Conservation (phyloP, 371 early-diverging fungal species). For the Rhizopus stolonifer region DNA sequence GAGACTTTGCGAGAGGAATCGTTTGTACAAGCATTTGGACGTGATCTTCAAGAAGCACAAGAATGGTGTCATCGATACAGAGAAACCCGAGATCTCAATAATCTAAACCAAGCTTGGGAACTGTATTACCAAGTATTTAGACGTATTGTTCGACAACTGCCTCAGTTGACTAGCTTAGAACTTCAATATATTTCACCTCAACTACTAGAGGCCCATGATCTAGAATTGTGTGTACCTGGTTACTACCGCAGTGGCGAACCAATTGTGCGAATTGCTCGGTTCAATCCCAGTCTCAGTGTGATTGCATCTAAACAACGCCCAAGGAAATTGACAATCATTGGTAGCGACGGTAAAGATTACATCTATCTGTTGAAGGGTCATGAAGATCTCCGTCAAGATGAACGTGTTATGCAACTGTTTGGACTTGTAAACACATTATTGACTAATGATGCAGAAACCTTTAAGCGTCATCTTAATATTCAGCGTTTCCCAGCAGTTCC, state of each 20-base stretch:
- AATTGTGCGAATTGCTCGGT: conserved; percentile 84
- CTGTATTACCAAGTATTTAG: conserved; percentile 90
- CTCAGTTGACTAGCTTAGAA: conserved; percentile 82
- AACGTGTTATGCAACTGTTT: conserved; percentile 98
- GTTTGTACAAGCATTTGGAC: conserved; percentile 93
- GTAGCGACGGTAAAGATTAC: conserved; percentile 90
- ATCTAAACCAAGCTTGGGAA: conserved; percentile 95
- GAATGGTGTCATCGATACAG: conserved; percentile 87
- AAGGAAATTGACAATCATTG: conserved; percentile 79
- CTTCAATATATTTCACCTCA: conserved; percentile 92
- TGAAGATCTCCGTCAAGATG: conserved; percentile 98
- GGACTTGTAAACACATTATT: conserved; percentile 95
- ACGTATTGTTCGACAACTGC: conserved; percentile 80
- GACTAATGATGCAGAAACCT: conserved; percentile 85
- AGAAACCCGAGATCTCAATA: conserved; percentile 75
- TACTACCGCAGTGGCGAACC: conserved; percentile 88
- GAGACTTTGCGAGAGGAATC: conserved; percentile 94
- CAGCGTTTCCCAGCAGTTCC: conserved; percentile 94
- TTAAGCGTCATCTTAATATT: conserved; percentile 90
- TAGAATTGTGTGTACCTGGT: conserved; percentile 93
- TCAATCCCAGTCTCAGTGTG: conserved; percentile 80
- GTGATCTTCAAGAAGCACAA: conserved; percentile 90
- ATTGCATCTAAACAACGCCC: conserved; percentile 96
- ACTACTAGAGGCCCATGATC: conserved; percentile 79
- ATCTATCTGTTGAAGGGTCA: conserved; percentile 95